Conservation (phyloP, 257 asterid species). For the Salvia rosmarinus region DNA sequence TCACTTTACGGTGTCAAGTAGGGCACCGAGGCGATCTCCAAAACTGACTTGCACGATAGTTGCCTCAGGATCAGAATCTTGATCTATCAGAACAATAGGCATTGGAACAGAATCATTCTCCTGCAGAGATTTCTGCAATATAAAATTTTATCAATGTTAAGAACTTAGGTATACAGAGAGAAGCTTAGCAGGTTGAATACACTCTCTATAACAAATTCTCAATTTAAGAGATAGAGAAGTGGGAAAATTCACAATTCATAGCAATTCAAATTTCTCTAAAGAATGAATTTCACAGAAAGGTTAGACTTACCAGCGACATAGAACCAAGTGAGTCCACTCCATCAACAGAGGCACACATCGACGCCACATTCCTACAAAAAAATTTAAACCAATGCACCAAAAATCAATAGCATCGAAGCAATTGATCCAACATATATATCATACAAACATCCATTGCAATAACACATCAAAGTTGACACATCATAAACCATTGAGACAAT, state of each 20-base stretch:
- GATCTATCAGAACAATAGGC: slow-evolving; percentile 92
- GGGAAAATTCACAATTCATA: slow-evolving; percentile 7
- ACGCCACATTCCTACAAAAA: slow-evolving; percentile 47
- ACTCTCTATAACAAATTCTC: not conserved
- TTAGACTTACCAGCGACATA: slow-evolving; percentile 54
- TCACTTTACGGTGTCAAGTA: slow-evolving; percentile 78
- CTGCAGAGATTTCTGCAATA: slow-evolving; percentile 50
- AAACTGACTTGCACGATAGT: slow-evolving; percentile 90
- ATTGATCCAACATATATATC: not conserved
- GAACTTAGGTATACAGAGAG: not conserved
- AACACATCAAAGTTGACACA: slow-evolving; percentile 20
- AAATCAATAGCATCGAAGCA: not conserved
- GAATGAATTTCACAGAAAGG: slow-evolving; percentile 10
- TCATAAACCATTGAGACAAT: not conserved
- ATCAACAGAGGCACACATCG: slow-evolving; percentile 61
- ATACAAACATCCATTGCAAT: slow-evolving; percentile 27
- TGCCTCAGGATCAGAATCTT: slow-evolving; percentile 82
- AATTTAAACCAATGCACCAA: slow-evolving; percentile 34
- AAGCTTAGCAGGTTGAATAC: not conserved
- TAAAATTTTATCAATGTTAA: slow-evolving; percentile 22
- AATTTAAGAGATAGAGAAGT: not conserved
- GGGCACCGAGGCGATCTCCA: slow-evolving; percentile 98
- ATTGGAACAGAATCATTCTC: slow-evolving; percentile 66
- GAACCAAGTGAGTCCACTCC: slow-evolving; percentile 60
- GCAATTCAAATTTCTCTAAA: not conserved